Conservation (phyloP, 169 alveolate species). For the Theileria equi region DNA sequence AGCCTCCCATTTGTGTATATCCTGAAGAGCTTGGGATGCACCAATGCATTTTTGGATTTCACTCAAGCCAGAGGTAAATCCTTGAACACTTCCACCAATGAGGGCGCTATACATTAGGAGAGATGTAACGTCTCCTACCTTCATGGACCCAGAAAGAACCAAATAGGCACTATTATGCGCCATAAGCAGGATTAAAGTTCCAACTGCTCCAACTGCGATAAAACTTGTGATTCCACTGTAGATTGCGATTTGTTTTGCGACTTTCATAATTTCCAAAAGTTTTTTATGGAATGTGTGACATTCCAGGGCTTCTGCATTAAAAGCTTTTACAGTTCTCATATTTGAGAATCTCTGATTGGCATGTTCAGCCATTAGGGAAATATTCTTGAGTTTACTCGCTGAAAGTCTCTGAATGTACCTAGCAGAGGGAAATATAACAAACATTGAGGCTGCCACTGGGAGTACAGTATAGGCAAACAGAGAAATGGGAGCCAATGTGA, state of each 20-base stretch:
- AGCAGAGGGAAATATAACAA: conserved; percentile 12
- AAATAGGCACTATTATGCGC: conserved; percentile 24
- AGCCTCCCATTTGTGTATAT: background rate
- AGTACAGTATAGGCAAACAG: conserved; percentile 22
- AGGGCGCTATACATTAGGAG: conserved; percentile 64
- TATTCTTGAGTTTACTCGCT: too few species aligned
- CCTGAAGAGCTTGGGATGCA: conserved; percentile 41
- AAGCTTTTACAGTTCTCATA: conserved; percentile 42
- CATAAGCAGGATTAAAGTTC: conserved; percentile 28
- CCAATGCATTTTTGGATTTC: conserved; percentile 67
- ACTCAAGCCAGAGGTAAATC: conserved; percentile 55
- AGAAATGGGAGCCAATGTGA: conserved; percentile 27
- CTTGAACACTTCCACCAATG: conserved; percentile 67
- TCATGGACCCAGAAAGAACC: conserved; percentile 48
- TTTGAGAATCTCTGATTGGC: conserved; percentile 25
- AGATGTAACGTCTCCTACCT: conserved; percentile 71
- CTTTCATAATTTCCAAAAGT: conserved; percentile 7
- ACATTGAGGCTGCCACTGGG: conserved; percentile 17
- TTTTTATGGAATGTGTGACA: conserved; percentile 2
- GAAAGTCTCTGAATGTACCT: conserved; percentile 25
- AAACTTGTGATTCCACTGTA: conserved; percentile 27
- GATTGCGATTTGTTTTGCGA: background rate
- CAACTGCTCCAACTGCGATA: conserved; percentile 48
- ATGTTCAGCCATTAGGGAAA: conserved; percentile 7
- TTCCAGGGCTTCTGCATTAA: conserved; percentile 37